Conservation (phyloP, 345 rosid genomes). For the Salix exigua region DNA sequence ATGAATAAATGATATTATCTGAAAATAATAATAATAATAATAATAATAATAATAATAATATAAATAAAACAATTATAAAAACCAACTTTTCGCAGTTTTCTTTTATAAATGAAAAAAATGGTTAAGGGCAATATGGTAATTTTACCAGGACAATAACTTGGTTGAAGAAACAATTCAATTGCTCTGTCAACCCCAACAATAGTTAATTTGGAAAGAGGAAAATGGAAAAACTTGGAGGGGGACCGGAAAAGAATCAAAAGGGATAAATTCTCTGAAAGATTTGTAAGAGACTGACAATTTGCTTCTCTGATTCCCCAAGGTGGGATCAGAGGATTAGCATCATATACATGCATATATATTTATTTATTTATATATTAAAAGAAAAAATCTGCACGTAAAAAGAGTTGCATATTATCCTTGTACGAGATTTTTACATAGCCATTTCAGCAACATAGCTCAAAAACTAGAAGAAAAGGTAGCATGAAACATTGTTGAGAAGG, state of each 20-base stretch:
- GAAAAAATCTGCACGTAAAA: not conserved
- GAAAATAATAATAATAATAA: not conserved
- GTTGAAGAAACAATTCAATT: not conserved
- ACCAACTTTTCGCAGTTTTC: not conserved
- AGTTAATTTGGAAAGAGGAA: not conserved
- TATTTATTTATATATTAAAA: not conserved
- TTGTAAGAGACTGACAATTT: not conserved
- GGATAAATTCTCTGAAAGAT: not conserved
- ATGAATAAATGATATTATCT: not conserved
- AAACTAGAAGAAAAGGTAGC: not conserved
- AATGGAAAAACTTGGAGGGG: not conserved
- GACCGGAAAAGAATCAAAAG: not conserved
- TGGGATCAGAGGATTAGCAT: constrained; percentile 66
- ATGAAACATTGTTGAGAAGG: not conserved
- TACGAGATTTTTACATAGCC: not conserved
- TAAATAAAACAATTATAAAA: not conserved
- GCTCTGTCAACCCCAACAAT: not conserved
- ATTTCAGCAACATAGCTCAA: not conserved
- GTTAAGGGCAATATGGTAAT: constrained; percentile 6
- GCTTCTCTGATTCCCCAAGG: constrained; percentile 69
- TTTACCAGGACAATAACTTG: not conserved
- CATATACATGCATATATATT: not conserved
- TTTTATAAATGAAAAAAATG: not conserved
- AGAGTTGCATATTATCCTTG: not conserved
- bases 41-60: not conserved